Evolutionary conservation across 441 rosid genomes (phyloP), one percentile per base, ranked within the genome.

Genomic region (Adansonia madagascariensis): DNA sequence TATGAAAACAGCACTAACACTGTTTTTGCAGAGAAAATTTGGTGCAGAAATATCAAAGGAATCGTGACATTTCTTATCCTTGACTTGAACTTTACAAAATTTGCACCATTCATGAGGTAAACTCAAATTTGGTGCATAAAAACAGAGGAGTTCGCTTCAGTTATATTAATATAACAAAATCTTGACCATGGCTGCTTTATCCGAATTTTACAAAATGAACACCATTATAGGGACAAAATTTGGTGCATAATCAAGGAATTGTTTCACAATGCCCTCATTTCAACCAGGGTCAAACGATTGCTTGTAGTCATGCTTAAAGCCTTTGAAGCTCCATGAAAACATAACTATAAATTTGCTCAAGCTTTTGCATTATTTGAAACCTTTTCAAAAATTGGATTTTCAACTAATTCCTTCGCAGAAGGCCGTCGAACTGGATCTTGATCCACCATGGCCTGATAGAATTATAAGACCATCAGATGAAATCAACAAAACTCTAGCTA

Each of bases 391-490:
- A 95, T 85, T 61, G 90, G 90, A 85, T 90, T 91, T 63, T 88
- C 88, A 41, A 88, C 57, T 56, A 93, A 17, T 55, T 91, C 92
- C 82, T 84, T 83, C 0, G 93, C 97, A 60, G 91, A 89, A 76
- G 97, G 99, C 53, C 98, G 91, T 24, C 86, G 87, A 27, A 71
- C 73, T 18, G 99, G 97, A 82, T 93, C 87, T 10, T 90, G 93
- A 64, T 89, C 96, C 78, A 95, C 81, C 98, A 93, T 94, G 59
- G 72, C 79, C 98, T 93, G 89, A 82, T 7, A 76, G 53, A 44
- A 77, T 74, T 57, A 60, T 11, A 46, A 82, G 79, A 70, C 56
- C 64, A 60, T 78, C 83, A 74, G 79, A 79, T 63, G 14, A 78
- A 76, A 70, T 65, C 43, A 75, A 35, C 8, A 67, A 47, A 27